Conservation (phyloP, 345 rosid species). For the Gossypium australe region DNA sequence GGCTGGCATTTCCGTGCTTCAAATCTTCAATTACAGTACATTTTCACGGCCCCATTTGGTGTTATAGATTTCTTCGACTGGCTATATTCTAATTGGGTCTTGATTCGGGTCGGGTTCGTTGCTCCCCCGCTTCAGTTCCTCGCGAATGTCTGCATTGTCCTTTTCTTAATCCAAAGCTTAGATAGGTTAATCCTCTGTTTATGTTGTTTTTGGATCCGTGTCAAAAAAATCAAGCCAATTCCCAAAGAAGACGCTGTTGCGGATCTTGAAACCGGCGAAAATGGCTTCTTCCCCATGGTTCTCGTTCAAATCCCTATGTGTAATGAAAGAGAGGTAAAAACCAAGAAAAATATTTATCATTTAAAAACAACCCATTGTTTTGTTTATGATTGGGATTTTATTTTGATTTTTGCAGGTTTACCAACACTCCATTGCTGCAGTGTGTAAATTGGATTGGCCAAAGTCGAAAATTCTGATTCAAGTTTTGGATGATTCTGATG, state of each 20-base stretch:
- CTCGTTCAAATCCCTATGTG: slow-evolving; percentile 99
- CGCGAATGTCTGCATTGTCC: slow-evolving; percentile 73
- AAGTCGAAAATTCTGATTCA: slow-evolving; percentile 71
- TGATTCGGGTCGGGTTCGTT: slow-evolving; percentile 70
- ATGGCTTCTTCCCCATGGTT: slow-evolving; percentile 78
- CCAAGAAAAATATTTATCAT: slow-evolving; percentile 29
- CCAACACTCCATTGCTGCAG: slow-evolving; percentile 90
- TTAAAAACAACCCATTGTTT: slow-evolving; percentile 25
- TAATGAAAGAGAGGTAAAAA: slow-evolving; percentile 88
- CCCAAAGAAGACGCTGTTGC: slow-evolving; percentile 34
- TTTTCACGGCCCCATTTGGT: slow-evolving; percentile 43
- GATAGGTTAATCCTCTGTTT: slow-evolving; percentile 80
- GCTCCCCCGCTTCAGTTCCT: slow-evolving; percentile 91
- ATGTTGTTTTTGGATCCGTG: slow-evolving; percentile 91
- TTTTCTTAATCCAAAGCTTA: slow-evolving; percentile 79
- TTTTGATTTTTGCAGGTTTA: slow-evolving; percentile 62
- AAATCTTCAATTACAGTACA: slow-evolving; percentile 42
- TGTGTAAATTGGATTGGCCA: slow-evolving; percentile 93
- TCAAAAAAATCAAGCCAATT: slow-evolving; percentile 68
- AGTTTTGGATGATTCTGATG: slow-evolving; percentile 87
- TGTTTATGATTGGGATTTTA: not conserved
- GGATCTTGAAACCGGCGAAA: slow-evolving; percentile 68
- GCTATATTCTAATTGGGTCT: slow-evolving; percentile 69
- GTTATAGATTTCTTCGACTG: slow-evolving; percentile 58
- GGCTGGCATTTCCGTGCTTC: slow-evolving; percentile 80